Conservation (phyloP, 768 basidiomycete species). For the Candolleomyces eurysporus region DNA sequence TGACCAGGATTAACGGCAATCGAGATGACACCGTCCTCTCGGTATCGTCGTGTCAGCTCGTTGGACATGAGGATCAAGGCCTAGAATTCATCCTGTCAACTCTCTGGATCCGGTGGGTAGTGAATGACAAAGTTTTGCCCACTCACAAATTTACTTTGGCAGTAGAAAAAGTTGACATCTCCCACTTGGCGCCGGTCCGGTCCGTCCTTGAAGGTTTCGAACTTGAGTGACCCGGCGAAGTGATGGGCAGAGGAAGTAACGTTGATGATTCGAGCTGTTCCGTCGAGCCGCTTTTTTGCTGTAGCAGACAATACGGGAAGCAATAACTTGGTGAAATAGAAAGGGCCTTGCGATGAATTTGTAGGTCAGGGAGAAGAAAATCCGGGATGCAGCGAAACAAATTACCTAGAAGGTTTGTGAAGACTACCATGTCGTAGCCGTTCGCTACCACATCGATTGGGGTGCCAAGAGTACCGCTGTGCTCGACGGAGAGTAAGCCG, state of each 20-base stretch:
- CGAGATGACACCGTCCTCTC: slow-evolving; percentile 40
- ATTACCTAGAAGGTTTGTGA: slow-evolving; percentile 51
- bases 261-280: slow-evolving; percentile 37
- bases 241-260: slow-evolving; percentile 32
- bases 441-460: slow-evolving; percentile 45
- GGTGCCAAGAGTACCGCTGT: slow-evolving; percentile 45
- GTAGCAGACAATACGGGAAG: slow-evolving; percentile 36
- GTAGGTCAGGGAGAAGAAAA: slow-evolving; percentile 13
- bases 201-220: slow-evolving; percentile 37
- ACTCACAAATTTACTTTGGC: slow-evolving; percentile 40
- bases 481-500: slow-evolving; percentile 16
- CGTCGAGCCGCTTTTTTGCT: slow-evolving; percentile 26
- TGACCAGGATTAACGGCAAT: slow-evolving; percentile 41
- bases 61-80: slow-evolving; percentile 39
- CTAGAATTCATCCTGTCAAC: slow-evolving; percentile 19
- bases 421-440: slow-evolving; percentile 58
- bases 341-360: slow-evolving; percentile 49
- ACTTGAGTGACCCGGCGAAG: slow-evolving; percentile 25
- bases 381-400: slow-evolving; percentile 1
- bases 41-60: slow-evolving; percentile 43
- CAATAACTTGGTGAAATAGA: slow-evolving; percentile 51
- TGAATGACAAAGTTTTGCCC: not conserved
- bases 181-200: slow-evolving; percentile 28
- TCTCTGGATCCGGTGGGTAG: not conserved
- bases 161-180: slow-evolving; percentile 23